phyloP scores from a whole-genome alignment of 2,329 filamentous ascomycete species.

The Diaporthe humulicola region DNA sequence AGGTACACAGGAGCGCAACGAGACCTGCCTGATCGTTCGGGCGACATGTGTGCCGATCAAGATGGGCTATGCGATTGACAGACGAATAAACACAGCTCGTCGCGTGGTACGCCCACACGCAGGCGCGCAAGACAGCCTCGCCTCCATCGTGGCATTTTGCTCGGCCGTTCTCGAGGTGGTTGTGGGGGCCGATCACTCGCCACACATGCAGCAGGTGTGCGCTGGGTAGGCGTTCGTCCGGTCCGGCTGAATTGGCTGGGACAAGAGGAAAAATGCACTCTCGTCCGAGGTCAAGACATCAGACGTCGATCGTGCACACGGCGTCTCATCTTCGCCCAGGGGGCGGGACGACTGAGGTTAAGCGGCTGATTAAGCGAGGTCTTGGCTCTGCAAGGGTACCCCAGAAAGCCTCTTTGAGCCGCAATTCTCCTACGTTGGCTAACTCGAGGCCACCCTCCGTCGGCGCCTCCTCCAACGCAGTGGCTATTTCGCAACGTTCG shows the following conservation, averaged over 20 bases:
- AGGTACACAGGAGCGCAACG: not conserved
- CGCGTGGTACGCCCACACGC: not conserved
- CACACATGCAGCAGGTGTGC: not conserved
- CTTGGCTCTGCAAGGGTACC: conserved; percentile 17
- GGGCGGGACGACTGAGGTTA: not conserved
- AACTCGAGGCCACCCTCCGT: not conserved
- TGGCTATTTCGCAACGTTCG: conserved; percentile 22
- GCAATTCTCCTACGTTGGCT: not conserved
- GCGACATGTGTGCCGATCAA: not conserved
- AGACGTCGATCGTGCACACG: conserved; percentile 38
- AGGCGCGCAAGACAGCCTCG: not conserved
- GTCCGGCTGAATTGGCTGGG: conserved; percentile 27
- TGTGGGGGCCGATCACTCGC: not conserved
- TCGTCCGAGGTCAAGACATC: conserved; percentile 32
- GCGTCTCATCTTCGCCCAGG: conserved; percentile 29
- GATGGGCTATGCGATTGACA: not conserved
- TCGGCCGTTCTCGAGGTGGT: conserved; percentile 2
- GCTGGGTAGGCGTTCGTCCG: conserved; percentile 15
- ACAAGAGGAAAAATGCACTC: not conserved
- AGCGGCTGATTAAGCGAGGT: conserved; percentile 33
- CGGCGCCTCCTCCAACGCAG: conserved; percentile 15
- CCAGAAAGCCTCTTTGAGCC: conserved; percentile 25
- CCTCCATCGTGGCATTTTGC: conserved; percentile 18
- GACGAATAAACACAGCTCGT: not conserved
- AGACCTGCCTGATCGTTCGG: not conserved